phyloP scores from a whole-genome alignment of 768 basidiomycete genomes.

The Rhodotorula paludigena region DNA sequence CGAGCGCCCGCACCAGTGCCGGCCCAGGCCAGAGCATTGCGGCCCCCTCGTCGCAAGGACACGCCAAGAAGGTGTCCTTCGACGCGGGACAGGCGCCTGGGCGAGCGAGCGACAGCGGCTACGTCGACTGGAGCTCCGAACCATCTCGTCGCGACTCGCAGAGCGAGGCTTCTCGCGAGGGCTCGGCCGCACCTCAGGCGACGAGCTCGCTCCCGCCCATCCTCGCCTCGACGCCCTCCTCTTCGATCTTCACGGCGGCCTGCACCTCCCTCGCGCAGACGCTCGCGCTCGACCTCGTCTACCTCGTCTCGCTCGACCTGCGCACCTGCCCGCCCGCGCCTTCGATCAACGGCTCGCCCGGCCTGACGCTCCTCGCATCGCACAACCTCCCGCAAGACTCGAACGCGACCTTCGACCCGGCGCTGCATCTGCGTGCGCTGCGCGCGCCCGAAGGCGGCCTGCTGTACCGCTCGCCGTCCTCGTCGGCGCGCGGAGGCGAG shows the following conservation, averaged over 20 bases:
- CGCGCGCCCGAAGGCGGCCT: conserved; percentile 29
- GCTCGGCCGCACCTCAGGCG: background rate
- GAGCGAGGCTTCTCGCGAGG: background rate
- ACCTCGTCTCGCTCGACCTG: conserved; percentile 27
- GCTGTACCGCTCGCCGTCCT: conserved; percentile 15
- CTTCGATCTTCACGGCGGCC: conserved; percentile 5
- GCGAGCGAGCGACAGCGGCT: background rate
- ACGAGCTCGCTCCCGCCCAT: background rate
- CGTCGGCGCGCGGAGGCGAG: background rate
- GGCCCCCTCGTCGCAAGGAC: too few species aligned
- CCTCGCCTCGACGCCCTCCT: conserved; percentile 1
- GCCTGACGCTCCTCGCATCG: conserved; percentile 21
- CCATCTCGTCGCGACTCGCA: background rate
- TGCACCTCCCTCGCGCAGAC: conserved; percentile 7
- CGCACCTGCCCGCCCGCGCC: background rate
- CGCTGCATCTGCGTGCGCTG: conserved; percentile 22
- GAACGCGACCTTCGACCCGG: conserved; percentile 21
- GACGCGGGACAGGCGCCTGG: background rate
- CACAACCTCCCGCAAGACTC: conserved; percentile 18
- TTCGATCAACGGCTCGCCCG: background rate
- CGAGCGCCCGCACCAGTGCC: background rate
- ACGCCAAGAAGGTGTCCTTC: conserved; percentile 29
- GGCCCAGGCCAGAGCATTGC: background rate
- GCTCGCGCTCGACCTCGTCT: conserved; percentile 27
- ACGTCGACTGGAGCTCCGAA: conserved; percentile 1